phyloP scores from a whole-genome alignment of 208 protist species.

The Endotrypanum monterogeii region DNA sequence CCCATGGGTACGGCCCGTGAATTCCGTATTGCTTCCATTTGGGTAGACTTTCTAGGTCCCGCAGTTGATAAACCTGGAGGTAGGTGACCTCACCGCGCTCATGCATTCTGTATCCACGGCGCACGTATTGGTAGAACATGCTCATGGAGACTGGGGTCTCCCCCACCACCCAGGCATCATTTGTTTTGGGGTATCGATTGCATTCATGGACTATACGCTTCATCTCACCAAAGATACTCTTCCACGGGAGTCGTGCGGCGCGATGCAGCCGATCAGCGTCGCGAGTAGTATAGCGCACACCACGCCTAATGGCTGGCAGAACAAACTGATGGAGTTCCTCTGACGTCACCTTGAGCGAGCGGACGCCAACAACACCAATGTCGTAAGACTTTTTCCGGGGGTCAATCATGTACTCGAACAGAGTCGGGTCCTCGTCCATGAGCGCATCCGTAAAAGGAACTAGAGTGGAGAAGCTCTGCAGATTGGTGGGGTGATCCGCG shows the following conservation, averaged over 20 bases:
- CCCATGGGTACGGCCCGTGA: constrained; percentile 77
- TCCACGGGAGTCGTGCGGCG: constrained; percentile 66
- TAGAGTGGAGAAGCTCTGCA: constrained; percentile 72
- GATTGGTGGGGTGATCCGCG: constrained; percentile 66
- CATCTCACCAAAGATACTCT: constrained; percentile 68
- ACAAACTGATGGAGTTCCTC: constrained; percentile 61
- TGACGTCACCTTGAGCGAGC: constrained; percentile 58
- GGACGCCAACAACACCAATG: constrained; percentile 68
- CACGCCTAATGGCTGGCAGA: constrained; percentile 70
- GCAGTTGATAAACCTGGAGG: constrained; percentile 68
- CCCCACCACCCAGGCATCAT: constrained; percentile 82
- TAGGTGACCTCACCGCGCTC: constrained; percentile 45
- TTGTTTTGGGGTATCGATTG: constrained; percentile 78
- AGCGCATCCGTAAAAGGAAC: constrained; percentile 81
- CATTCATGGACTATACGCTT: constrained; percentile 71
- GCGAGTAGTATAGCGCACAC: constrained; percentile 66
- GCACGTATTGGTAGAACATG: constrained; percentile 69
- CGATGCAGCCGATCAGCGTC: constrained; percentile 71
- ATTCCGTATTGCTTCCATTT: constrained; percentile 64
- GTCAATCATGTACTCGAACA: constrained; percentile 86
- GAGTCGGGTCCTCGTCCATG: constrained; percentile 80
- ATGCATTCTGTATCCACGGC: constrained; percentile 63
- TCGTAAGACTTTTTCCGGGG: constrained; percentile 75
- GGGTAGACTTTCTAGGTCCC: constrained; percentile 71
- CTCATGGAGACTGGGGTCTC: constrained; percentile 71